A percentile compares a stretch with the other conserved stretches of the same genome.
These are phyloP conservation scores for Rubia balearica DNA, from an alignment of 305 asterid species.

Conservation along the genomic window DNA sequence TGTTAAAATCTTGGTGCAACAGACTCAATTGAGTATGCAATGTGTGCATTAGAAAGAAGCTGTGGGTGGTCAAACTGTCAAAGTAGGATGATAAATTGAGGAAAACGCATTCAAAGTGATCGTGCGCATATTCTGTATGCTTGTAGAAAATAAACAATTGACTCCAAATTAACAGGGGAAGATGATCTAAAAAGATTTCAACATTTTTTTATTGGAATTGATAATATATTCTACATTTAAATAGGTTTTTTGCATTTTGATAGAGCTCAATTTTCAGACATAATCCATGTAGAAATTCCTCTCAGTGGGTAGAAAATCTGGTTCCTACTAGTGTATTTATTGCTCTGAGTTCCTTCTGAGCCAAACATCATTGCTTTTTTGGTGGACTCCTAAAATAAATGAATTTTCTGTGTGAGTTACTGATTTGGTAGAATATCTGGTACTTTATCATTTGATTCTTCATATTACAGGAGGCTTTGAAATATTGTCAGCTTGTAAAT, in stretches of 20 bases:
- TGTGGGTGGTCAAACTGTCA: not conserved
- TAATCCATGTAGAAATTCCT: not conserved
- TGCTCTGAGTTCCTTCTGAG: not conserved
- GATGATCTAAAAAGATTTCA: not conserved
- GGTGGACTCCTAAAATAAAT: not conserved
- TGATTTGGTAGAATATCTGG: not conserved
- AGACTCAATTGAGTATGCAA: not conserved
- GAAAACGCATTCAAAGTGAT: not conserved
- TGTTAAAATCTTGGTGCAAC: not conserved
- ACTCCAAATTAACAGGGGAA: not conserved
- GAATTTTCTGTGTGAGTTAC: not conserved
- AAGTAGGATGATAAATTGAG: not conserved
- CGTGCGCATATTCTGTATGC: not conserved
- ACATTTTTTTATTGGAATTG: not conserved
- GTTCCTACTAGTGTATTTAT: not conserved
- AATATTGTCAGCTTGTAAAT: constrained; percentile 81
- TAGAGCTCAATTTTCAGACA: not conserved
- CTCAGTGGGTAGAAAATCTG: not conserved
- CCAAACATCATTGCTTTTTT: not conserved
- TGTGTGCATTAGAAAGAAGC: not conserved
- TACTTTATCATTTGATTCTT: constrained; percentile 1
- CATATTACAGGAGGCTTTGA: constrained; percentile 58
- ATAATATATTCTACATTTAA: not conserved
- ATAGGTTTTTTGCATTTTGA: not conserved
- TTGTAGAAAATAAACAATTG: not conserved